These are phyloP conservation scores for Penicillium turbatum DNA, from an alignment of 495 filamentous ascomycete genomes.

Conservation along the genomic window DNA sequence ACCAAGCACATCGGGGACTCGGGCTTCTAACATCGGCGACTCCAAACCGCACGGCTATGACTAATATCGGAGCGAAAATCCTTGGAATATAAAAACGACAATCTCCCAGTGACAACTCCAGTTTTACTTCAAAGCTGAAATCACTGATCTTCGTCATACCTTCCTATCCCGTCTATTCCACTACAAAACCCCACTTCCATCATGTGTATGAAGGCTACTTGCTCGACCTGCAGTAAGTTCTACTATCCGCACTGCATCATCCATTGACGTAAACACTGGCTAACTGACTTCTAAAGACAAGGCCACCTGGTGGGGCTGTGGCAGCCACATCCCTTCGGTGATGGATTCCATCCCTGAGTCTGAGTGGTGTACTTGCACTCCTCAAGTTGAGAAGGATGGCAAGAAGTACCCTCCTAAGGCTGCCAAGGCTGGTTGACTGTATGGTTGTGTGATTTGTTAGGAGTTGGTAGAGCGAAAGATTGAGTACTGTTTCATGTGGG, in stretches of 20 bases:
- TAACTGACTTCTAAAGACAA: conserved; percentile 47
- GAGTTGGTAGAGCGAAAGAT: neutral
- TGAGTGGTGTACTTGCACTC: conserved; percentile 61
- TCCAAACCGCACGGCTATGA: conserved; percentile 11
- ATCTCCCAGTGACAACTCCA: conserved; percentile 1
- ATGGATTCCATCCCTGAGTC: conserved; percentile 57
- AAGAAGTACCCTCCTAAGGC: conserved; percentile 62
- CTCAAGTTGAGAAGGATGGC: conserved; percentile 56
- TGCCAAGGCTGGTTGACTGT: conserved; percentile 38
- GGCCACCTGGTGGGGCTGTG: conserved; percentile 68
- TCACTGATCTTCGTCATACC: neutral
- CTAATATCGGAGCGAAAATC: conserved; percentile 16
- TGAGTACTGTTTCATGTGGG: neutral
- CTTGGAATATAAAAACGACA: conserved; percentile 18
- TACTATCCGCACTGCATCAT: too few relatives aligned
- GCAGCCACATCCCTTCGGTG: conserved; percentile 60
- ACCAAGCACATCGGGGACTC: conserved; percentile 22
- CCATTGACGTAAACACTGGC: neutral
- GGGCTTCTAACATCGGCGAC: conserved; percentile 26
- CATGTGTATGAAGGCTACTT: conserved; percentile 51
- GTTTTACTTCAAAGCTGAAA: neutral
- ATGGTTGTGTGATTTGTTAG: conserved; percentile 20
- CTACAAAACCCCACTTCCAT: conserved; percentile 4
- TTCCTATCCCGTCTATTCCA: neutral
- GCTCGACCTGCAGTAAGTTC: conserved; percentile 46